phyloP scores from a whole-genome alignment of 2,329 filamentous ascomycete species.

The Fusarium austroafricanum region DNA sequence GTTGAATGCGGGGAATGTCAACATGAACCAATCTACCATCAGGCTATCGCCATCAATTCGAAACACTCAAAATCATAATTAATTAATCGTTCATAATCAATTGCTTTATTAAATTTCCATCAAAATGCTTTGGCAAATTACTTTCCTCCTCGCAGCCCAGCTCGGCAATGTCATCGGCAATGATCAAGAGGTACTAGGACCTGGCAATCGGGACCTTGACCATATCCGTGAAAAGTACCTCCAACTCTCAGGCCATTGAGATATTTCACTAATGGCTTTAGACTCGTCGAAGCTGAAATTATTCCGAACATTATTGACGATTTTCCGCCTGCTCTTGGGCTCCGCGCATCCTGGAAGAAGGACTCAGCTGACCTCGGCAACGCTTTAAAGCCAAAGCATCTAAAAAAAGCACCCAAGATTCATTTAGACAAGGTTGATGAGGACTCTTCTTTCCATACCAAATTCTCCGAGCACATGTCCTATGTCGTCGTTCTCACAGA shows the following conservation, averaged over 20 bases:
- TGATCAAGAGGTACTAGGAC: background rate
- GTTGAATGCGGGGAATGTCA: constrained; percentile 20
- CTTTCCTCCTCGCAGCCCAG: background rate
- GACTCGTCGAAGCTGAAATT: constrained; percentile 23
- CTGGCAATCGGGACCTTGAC: background rate
- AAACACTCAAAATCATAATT: no score
- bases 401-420: background rate
- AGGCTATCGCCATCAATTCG: no score
- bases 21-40: background rate
- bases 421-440: background rate
- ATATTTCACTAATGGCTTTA: fast-evolving
- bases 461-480: background rate
- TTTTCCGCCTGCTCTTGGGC: constrained; percentile 25
- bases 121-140: background rate
- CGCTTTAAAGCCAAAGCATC: constrained; percentile 11
- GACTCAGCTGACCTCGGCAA: constrained; percentile 34
- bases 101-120: background rate
- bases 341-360: constrained; percentile 30
- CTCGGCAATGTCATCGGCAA: background rate
- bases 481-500: constrained; percentile 35
- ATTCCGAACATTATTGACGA: constrained; percentile 39
- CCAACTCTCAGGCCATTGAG: fast-evolving
- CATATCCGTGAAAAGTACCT: constrained; percentile 21
- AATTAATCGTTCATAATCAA: background rate
- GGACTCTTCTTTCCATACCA: background rate